phyloP scores from a whole-genome alignment of 225 moss, liverwort and hornwort genomes.

The Asterella californica region DNA sequence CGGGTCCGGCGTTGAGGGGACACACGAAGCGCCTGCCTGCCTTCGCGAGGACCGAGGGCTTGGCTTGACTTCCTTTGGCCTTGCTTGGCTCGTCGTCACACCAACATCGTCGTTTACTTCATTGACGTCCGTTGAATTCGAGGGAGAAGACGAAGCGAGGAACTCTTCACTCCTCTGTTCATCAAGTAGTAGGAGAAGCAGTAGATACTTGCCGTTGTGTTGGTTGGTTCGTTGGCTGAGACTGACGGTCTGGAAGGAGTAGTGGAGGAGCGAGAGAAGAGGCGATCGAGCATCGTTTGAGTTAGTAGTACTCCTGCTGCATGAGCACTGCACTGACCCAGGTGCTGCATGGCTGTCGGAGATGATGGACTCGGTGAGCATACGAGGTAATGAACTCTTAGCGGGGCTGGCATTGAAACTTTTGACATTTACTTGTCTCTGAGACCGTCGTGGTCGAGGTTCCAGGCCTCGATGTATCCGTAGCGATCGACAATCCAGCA shows the following conservation, averaged over 20 bases:
- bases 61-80: too few relatives aligned
- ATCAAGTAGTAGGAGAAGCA: background rate
- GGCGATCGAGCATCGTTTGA: background rate
- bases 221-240: background rate
- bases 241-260: background rate
- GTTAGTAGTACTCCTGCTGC: background rate
- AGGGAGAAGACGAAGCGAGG: background rate
- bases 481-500: background rate
- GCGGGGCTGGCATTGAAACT: background rate
- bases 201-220: background rate
- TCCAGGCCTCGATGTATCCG: background rate
- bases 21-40: background rate
- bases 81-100: too few relatives aligned
- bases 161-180: too few relatives aligned
- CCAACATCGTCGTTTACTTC: too few relatives aligned
- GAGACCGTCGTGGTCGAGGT: background rate
- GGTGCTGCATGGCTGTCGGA: constrained; percentile 10
- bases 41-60: background rate
- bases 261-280: background rate
- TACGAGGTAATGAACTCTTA: constrained; percentile 7
- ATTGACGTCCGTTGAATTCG: background rate
- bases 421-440: background rate
- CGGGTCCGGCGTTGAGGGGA: background rate
- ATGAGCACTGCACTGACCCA: background rate
- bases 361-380: background rate